Evolutionary conservation across 2,329 filamentous ascomycete genomes (phyloP).

Genomic region (Aureobasidium zeae): DNA sequence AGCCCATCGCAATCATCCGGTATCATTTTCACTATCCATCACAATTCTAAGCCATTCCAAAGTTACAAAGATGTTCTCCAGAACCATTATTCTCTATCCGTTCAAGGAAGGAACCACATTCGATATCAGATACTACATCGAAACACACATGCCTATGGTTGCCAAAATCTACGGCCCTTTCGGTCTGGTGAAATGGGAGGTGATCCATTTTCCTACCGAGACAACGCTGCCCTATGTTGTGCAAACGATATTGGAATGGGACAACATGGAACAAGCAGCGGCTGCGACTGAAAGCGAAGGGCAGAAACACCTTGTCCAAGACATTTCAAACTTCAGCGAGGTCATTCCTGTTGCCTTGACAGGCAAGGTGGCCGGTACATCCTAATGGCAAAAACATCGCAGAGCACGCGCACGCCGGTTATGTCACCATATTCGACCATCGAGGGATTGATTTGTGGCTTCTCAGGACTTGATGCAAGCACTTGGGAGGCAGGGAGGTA

Average conservation of each 20-base stretch:
- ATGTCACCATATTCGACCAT: too few relatives aligned
- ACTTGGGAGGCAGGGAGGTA: too few relatives aligned
- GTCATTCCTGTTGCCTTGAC: not conserved
- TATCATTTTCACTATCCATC: not conserved
- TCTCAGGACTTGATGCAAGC: too few relatives aligned
- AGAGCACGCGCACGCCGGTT: too few relatives aligned
- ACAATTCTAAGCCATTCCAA: too few relatives aligned
- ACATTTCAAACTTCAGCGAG: conserved; percentile 3
- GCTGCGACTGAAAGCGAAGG: conserved; percentile 19
- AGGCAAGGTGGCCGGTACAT: not conserved
- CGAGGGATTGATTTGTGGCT: too few relatives aligned
- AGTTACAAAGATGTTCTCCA: not conserved
- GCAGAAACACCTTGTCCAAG: conserved; percentile 3
- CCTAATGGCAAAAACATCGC: too few relatives aligned
- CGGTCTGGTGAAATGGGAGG: conserved; percentile 29
- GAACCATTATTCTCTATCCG: not conserved
- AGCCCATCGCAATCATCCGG: not conserved
- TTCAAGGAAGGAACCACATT: conserved; percentile 24
- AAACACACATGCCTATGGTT: conserved; percentile 37
- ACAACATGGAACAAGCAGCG: conserved; percentile 15
- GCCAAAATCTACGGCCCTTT: conserved; percentile 29
- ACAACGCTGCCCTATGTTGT: not conserved
- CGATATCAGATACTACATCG: conserved; percentile 39
- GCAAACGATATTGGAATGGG: conserved; percentile 19
- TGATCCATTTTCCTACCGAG: conserved; percentile 19